Percentiles rank a stretch among this genome's conserved stretches.
phyloP scores from a whole-genome alignment of 2,329 filamentous ascomycete genomes.

The Drechslerella coelobrocha region DNA sequence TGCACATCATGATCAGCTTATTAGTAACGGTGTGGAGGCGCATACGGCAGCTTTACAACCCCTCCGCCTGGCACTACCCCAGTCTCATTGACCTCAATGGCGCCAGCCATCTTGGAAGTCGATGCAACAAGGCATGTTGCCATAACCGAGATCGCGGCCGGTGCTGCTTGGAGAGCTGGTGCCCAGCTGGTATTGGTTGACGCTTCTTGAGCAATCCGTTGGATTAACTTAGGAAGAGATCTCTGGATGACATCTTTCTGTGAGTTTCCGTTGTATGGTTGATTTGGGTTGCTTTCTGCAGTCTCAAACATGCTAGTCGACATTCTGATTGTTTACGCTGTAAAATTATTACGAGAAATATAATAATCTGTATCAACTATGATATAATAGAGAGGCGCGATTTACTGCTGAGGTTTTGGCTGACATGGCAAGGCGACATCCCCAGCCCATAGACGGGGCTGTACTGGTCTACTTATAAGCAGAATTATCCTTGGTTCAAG shows the following conservation, averaged over 20 bases:
- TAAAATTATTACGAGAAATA: no score
- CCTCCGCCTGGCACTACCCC: constrained; percentile 10
- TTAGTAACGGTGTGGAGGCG: constrained; percentile 6
- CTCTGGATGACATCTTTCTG: constrained; percentile 17
- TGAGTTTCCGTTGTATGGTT: neutral
- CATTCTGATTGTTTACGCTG: neutral
- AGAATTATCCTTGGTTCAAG: no score
- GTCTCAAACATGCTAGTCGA: constrained; percentile 8
- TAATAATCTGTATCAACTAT: no score
- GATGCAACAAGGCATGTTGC: constrained; percentile 34
- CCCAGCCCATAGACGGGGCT: no score
- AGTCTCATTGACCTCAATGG: constrained; percentile 20
- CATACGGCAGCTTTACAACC: constrained; percentile 17
- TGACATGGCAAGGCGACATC: no score
- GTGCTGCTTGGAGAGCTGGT: constrained; percentile 25
- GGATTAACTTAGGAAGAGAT: constrained; percentile 25
- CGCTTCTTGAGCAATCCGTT: constrained; percentile 15
- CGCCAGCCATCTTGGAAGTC: constrained; percentile 17
- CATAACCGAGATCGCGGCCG: constrained; percentile 28
- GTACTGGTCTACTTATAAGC: no score
- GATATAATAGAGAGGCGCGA: no score
- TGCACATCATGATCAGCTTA: neutral
- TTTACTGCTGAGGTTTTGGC: no score
- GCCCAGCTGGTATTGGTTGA: constrained; percentile 17
- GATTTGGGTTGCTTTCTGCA: neutral